Evolutionary conservation across 495 filamentous ascomycete species (phyloP).

Genomic region (Neurospora sp.): DNA sequence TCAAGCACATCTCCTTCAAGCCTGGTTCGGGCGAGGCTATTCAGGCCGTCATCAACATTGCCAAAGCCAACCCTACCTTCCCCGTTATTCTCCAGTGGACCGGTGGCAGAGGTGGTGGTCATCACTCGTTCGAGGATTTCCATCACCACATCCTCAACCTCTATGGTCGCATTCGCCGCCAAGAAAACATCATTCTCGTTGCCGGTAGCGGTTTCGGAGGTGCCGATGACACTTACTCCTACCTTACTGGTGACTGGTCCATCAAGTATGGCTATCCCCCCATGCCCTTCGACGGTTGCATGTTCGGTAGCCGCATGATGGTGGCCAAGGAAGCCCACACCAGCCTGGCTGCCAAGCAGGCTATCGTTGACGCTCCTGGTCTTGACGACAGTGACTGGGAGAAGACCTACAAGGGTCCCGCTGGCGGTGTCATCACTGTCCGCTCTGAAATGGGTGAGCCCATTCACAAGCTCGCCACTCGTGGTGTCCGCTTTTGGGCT

Average conservation of each 20-base stretch:
- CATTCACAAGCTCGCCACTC: constrained; percentile 94
- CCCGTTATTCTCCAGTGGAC: constrained; percentile 92
- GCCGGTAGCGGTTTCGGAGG: constrained; percentile 91
- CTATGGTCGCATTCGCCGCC: constrained; percentile 75
- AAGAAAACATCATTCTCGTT: constrained; percentile 76
- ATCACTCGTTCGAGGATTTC: constrained; percentile 94
- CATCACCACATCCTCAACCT: constrained; percentile 86
- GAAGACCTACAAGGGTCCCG: constrained; percentile 86
- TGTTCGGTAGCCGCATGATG: constrained; percentile 92
- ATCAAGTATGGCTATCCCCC: constrained; percentile 74
- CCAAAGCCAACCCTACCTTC: constrained; percentile 81
- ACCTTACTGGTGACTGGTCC: constrained; percentile 83
- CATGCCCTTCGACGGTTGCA: constrained; percentile 87
- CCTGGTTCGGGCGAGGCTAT: constrained; percentile 85
- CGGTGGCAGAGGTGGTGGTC: constrained; percentile 84
- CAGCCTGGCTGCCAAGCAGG: constrained; percentile 85
- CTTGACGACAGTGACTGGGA: constrained; percentile 88
- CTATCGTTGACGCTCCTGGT: constrained; percentile 83
- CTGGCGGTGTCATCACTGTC: constrained; percentile 94
- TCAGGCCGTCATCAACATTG: constrained; percentile 83
- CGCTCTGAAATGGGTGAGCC: constrained; percentile 98
- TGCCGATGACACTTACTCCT: constrained; percentile 85
- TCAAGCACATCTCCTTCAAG: constrained; percentile 94
- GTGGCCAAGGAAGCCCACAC: constrained; percentile 91
- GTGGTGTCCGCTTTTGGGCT: constrained; percentile 90